Conservation (phyloP, 176 grass and related monocot species). For the Elaeis guineensis region DNA sequence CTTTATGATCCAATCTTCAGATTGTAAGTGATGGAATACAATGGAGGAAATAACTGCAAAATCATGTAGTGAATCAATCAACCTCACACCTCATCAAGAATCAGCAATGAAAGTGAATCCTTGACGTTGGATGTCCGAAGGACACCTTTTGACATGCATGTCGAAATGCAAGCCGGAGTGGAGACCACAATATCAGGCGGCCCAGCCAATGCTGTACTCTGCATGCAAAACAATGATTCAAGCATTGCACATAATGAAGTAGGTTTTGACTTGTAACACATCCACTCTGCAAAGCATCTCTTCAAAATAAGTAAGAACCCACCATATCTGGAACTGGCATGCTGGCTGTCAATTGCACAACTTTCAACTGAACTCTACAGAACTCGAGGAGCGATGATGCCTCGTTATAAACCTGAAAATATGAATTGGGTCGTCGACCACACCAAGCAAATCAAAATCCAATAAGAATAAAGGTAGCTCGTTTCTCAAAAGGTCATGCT, state of each 20-base stretch:
- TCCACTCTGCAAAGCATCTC: not conserved
- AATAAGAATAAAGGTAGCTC: not conserved
- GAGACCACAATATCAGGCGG: conserved; percentile 84
- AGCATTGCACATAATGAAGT: too few species aligned
- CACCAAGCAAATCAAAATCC: conserved; percentile 3
- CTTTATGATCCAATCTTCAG: too few species aligned
- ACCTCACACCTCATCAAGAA: conserved; percentile 79
- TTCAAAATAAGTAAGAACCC: conserved; percentile 14
- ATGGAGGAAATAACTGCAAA: conserved; percentile 9
- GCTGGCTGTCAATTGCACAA: conserved; percentile 64
- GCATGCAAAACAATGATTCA: conserved; percentile 24
- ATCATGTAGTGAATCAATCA: conserved; percentile 8
- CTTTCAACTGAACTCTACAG: conserved; percentile 71
- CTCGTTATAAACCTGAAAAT: conserved; percentile 58
- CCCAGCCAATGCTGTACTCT: conserved; percentile 50
- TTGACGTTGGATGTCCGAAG: conserved; percentile 61
- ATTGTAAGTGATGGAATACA: not conserved
- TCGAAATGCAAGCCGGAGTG: conserved; percentile 87
- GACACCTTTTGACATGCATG: conserved; percentile 78
- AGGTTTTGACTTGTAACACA: too few species aligned
- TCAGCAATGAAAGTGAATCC: conserved; percentile 90
- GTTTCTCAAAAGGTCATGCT: too few species aligned
- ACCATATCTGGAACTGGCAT: conserved; percentile 78
- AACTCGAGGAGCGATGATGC: conserved; percentile 69
- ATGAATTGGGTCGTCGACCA: not conserved